Evolutionary conservation across 2,329 filamentous ascomycete genomes (phyloP), one percentile per base, ranked within the genome.

Genomic region (Fusarium pininemorale): DNA sequence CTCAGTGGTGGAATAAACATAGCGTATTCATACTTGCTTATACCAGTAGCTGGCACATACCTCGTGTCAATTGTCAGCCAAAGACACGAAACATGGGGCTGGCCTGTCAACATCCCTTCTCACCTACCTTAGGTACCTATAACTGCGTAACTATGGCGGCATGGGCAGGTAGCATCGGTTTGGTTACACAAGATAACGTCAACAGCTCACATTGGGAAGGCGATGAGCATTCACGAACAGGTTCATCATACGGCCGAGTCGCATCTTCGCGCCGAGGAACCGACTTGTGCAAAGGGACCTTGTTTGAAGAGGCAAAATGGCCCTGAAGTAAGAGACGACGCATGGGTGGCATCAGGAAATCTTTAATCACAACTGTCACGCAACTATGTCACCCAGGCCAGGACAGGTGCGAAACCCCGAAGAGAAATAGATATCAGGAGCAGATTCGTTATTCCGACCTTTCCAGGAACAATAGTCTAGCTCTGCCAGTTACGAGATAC

Each of bases 1-100:
- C 63, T 73, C 47, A 73, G 53, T 73, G 72, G 72, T 72, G 63
- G 67, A 69, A 74, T 55, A 65, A 59, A 54, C 47, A 53, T 58
- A 39, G 51, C 41, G 41, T 26, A 41, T 35, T 62, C 41, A 45
- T 56, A 32, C 50, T 26, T 35, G 38, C 41, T 48, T 37, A 62
- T 69, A 42, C 30, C 44, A 50, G 42, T 53, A 42, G 44, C 42
- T 28, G 22, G 42, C 30, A 53, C 57, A 55, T 57, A 53, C 38
- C 37, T 45, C 58, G 57, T 44, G 28, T 50, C 53, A 71, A 38
- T 48, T 56, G 48, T 69, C 66, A 63, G 53, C 37, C 58, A 41
- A 62, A 50, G 65, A 24, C 32, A 58, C 53, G 38, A 58, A 72
- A 69, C 54, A 51, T 41, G 45, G 53, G 58, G 26, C 54, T 63